A percentile compares a stretch with the other conserved stretches of the same genome.
Conservation (phyloP, 2,329 filamentous ascomycete species). For the Camillea tinctor region DNA sequence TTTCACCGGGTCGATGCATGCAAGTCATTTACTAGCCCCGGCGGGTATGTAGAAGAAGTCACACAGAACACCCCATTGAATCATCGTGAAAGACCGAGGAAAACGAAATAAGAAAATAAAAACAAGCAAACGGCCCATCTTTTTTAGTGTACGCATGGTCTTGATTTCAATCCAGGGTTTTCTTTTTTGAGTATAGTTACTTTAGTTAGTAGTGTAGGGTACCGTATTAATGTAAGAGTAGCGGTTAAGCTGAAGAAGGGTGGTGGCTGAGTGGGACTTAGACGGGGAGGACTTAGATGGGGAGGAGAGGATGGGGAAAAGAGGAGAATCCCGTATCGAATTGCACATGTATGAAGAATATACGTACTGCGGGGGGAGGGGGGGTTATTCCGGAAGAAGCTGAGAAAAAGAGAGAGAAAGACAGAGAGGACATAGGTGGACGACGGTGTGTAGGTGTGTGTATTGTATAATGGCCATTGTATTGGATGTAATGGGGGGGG, state of each 20-base stretch:
- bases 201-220: neutral
- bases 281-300: neutral
- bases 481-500: too few species aligned
- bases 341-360: neutral
- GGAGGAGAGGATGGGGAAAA: too few species aligned
- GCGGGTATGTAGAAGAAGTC: conserved; percentile 30
- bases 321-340: neutral
- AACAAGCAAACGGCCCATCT: conserved; percentile 17
- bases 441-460: neutral
- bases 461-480: too few species aligned
- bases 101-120: too few species aligned
- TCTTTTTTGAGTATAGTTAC: neutral
- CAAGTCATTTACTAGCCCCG: conserved; percentile 32
- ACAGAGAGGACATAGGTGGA: too few species aligned
- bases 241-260: neutral
- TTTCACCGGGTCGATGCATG: conserved; percentile 17
- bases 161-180: conserved; percentile 10
- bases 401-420: too few species aligned
- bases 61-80: conserved; percentile 13
- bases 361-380: too few species aligned
- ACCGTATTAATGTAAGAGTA: too few species aligned
- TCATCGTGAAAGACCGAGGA: conserved; percentile 15
- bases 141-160: too few species aligned
- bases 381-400: neutral
- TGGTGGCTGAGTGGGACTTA: neutral